Percentiles rank a stretch among this genome's conserved stretches.
phyloP scores from a whole-genome alignment of 2,329 filamentous ascomycete species.

The Aspergillus candidus region DNA sequence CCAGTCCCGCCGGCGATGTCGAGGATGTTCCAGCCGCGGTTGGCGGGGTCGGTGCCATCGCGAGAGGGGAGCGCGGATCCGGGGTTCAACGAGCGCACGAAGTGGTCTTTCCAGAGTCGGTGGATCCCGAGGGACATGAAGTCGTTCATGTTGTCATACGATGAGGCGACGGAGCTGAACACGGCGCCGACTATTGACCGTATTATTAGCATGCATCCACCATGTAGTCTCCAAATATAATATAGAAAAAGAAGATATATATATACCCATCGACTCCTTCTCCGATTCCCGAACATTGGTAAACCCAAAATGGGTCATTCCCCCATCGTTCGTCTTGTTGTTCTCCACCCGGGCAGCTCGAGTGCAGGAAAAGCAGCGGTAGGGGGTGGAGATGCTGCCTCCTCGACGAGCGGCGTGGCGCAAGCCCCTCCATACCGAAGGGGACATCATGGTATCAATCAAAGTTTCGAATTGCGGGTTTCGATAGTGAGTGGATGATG shows the following conservation, averaged over 20 bases:
- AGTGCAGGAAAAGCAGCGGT: slow-evolving; percentile 49
- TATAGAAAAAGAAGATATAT: too few species aligned
- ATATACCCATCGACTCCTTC: slow-evolving; percentile 63
- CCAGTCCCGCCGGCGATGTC: slow-evolving; percentile 96
- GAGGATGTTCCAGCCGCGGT: slow-evolving; percentile 65
- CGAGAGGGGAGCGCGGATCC: slow-evolving; percentile 49
- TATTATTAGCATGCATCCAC: slow-evolving; percentile 3
- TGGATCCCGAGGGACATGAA: slow-evolving; percentile 98
- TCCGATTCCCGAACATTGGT: slow-evolving; percentile 74
- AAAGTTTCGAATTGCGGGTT: too few species aligned
- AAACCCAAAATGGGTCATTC: slow-evolving; percentile 85
- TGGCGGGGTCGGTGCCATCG: slow-evolving; percentile 18
- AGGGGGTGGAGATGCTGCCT: slow-evolving; percentile 25
- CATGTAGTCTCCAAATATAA: too few species aligned
- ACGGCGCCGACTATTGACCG: slow-evolving; percentile 64
- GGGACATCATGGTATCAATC: slow-evolving; percentile 23
- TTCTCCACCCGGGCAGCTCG: slow-evolving; percentile 33
- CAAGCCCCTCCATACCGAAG: slow-evolving; percentile 32
- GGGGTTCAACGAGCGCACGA: slow-evolving; percentile 85
- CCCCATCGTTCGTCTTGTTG: slow-evolving; percentile 40
- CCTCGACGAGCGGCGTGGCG: slow-evolving; percentile 30
- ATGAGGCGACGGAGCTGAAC: slow-evolving; percentile 89
- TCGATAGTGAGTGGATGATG: neutral
- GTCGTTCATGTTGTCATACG: slow-evolving; percentile 98
- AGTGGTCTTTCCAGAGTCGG: slow-evolving; percentile 95